phyloP scores from a whole-genome alignment of 768 basidiomycete species.

The Mycena venus region DNA sequence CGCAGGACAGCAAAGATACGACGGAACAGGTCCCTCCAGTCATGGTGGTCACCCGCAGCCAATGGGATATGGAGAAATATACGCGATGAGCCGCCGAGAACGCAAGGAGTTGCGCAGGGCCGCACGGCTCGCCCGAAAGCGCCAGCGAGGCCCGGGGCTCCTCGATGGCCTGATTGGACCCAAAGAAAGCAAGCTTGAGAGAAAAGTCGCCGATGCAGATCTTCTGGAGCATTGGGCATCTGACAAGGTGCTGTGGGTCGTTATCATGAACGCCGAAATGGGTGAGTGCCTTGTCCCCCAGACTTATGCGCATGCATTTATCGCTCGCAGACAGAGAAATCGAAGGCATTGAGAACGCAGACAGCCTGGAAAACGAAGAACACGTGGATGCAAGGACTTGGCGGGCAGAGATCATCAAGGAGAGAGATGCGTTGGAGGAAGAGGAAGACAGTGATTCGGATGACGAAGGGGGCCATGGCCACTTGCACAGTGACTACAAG shows the following conservation, averaged over 20 bases:
- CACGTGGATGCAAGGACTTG: constrained; percentile 11
- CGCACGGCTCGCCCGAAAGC: constrained; percentile 4
- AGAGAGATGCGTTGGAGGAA: constrained; percentile 23
- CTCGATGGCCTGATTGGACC: constrained; percentile 7
- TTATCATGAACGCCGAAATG: constrained; percentile 38
- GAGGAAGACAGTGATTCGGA: constrained; percentile 15
- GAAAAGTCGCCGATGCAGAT: constrained; percentile 35
- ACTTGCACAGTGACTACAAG: neutral
- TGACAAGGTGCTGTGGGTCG: constrained; percentile 38
- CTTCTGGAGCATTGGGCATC: constrained; percentile 37
- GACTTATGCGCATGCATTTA: neutral
- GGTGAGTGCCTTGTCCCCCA: constrained; percentile 18
- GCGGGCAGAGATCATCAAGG: constrained; percentile 13
- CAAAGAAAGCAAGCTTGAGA: constrained; percentile 29
- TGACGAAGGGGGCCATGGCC: neutral
- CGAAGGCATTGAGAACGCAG: constrained; percentile 32
- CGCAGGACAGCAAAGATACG: neutral
- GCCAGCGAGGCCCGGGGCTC: constrained; percentile 2
- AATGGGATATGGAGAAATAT: neutral
- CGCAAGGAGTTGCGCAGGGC: constrained; percentile 14
- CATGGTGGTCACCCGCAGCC: neutral
- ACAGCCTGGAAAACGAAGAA: constrained; percentile 21
- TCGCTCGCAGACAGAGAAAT: constrained; percentile 32
- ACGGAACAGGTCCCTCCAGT: too few species aligned
- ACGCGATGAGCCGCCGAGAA: constrained; percentile 8